phyloP scores from a whole-genome alignment of 495 filamentous ascomycete species.

The Parathielavia appendiculata region DNA sequence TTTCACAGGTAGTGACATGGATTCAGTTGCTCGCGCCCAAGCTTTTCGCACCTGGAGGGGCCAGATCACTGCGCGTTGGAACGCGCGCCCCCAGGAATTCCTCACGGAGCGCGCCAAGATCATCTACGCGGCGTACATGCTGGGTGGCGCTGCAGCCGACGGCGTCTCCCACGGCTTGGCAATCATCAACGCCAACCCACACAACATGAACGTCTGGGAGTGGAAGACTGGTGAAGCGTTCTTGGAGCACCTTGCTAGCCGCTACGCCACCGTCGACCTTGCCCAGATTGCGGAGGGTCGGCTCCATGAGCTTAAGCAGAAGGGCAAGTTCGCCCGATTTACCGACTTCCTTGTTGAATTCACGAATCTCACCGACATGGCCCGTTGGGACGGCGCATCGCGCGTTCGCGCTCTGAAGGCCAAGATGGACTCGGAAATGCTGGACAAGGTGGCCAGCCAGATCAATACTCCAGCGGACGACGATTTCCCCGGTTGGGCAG shows the following conservation, averaged over 20 bases:
- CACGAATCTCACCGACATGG: background rate
- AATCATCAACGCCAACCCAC: too few relatives aligned
- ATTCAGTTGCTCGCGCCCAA: too few relatives aligned
- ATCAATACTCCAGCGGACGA: background rate
- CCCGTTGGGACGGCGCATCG: background rate
- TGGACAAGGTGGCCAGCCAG: background rate
- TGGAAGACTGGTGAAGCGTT: background rate
- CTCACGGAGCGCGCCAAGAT: too few relatives aligned
- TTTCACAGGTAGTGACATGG: too few relatives aligned
- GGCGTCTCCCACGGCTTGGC: too few relatives aligned
- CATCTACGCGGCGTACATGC: too few relatives aligned
- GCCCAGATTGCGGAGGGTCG: background rate
- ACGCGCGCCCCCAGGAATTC: too few relatives aligned
- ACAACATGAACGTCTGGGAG: background rate
- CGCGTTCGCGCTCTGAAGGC: background rate
- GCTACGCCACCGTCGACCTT: background rate
- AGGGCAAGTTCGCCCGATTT: background rate
- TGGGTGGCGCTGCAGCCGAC: too few relatives aligned
- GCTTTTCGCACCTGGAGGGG: too few relatives aligned
- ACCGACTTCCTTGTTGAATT: background rate
- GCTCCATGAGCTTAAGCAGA: background rate
- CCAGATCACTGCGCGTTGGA: too few relatives aligned
- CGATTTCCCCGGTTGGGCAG: background rate
- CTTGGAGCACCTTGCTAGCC: background rate
- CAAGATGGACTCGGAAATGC: background rate